phyloP scores from a whole-genome alignment of 305 asterid species.

The Solanum hybrid region DNA sequence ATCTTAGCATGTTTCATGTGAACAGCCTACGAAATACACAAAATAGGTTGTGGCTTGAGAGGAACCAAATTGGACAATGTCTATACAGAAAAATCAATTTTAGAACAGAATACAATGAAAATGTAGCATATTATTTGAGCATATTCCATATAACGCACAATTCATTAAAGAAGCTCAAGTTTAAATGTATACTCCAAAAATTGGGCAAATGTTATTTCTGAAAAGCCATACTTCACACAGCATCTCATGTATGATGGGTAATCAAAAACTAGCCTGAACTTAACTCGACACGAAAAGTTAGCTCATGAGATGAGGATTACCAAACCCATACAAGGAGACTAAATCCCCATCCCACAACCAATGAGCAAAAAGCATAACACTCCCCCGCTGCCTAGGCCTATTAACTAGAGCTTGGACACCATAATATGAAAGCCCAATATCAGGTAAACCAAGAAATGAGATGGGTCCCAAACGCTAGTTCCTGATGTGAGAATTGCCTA shows the following conservation, averaged over 20 bases:
- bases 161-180: neutral
- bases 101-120: neutral
- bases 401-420: neutral
- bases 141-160: neutral
- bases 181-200: neutral
- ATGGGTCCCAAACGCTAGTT: neutral
- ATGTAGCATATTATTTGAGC: neutral
- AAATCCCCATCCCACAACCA: neutral
- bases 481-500: neutral
- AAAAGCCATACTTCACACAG: neutral
- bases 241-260: neutral
- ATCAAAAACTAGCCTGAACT: neutral
- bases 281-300: neutral
- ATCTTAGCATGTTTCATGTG: constrained; percentile 38
- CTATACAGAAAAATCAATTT: neutral
- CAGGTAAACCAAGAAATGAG: neutral
- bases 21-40: constrained; percentile 35
- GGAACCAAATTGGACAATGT: neutral
- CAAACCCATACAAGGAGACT: neutral
- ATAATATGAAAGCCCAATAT: neutral
- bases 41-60: neutral
- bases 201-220: neutral
- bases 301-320: neutral
- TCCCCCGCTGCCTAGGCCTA: neutral
- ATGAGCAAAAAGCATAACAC: neutral